Conservation (phyloP, 2,329 filamentous ascomycete genomes). For the Pyricularia pennisetigena region DNA sequence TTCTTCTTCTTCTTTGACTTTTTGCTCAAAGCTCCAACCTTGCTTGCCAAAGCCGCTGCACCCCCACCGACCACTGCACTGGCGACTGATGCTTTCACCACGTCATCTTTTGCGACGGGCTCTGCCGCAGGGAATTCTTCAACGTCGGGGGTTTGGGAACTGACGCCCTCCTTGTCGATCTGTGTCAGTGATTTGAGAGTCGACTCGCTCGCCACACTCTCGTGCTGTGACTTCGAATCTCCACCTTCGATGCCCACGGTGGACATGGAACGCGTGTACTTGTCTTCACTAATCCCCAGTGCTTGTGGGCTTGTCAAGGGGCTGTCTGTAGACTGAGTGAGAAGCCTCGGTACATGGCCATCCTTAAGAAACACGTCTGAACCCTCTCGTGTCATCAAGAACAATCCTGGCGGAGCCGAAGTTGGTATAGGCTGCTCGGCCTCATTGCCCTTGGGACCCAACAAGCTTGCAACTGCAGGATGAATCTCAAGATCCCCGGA, state of each 20-base stretch:
- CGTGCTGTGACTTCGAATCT: not conserved
- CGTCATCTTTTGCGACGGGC: not conserved
- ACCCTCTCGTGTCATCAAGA: constrained; percentile 15
- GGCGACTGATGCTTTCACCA: constrained; percentile 10
- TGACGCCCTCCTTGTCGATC: not conserved
- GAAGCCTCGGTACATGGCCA: constrained; percentile 21
- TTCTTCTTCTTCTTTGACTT: constrained; percentile 26
- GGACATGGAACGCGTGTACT: not conserved
- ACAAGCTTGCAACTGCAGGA: constrained; percentile 11
- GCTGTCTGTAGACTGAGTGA: constrained; percentile 15
- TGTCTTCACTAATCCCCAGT: not conserved
- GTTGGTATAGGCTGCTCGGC: constrained; percentile 6
- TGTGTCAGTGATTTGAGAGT: not conserved
- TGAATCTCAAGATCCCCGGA: constrained; percentile 13
- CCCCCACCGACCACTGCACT: constrained; percentile 20
- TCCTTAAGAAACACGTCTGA: constrained; percentile 17
- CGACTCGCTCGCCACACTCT: not conserved
- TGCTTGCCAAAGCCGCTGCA: constrained; percentile 24
- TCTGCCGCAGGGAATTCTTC: not conserved
- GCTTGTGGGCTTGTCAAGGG: constrained; percentile 19
- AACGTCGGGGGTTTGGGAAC: not conserved
- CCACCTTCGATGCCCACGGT: not conserved
- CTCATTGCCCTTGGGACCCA: constrained; percentile 9
- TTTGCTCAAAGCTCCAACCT: constrained; percentile 22
- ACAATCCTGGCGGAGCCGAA: constrained; percentile 14